Conservation (phyloP, 768 basidiomycete species). For the Porphyrellus cyaneotinctus region DNA sequence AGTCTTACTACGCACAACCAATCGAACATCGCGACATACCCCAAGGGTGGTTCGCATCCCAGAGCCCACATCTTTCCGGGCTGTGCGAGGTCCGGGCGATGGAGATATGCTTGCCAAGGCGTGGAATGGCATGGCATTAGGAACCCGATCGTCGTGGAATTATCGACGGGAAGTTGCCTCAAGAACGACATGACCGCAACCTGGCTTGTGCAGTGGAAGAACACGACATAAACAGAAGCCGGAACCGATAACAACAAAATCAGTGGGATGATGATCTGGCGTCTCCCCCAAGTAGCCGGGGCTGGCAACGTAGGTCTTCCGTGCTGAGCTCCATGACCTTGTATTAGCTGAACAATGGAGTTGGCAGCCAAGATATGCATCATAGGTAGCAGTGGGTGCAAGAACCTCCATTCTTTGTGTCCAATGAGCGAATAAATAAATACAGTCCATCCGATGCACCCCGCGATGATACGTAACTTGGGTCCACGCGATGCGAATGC, state of each 20-base stretch:
- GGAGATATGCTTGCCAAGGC: conserved; percentile 87
- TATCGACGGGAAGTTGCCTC: conserved; percentile 44
- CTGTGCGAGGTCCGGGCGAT: conserved; percentile 58
- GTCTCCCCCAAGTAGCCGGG: conserved; percentile 14
- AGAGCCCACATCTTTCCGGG: conserved; percentile 70
- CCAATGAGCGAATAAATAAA: conserved; percentile 71
- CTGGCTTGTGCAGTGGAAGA: conserved; percentile 78
- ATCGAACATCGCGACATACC: conserved; percentile 45
- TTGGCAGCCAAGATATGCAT: conserved; percentile 76
- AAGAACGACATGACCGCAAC: conserved; percentile 71
- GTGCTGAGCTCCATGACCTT: neutral
- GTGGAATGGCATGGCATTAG: conserved; percentile 98
- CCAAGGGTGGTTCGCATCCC: conserved; percentile 88
- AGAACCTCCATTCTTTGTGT: conserved; percentile 98
- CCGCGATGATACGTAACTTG: conserved; percentile 43
- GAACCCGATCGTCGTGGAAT: conserved; percentile 65
- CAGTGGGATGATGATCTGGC: conserved; percentile 29
- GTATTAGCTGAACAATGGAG: conserved; percentile 53
- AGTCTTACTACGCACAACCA: conserved; percentile 4
- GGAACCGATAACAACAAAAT: conserved; percentile 56
- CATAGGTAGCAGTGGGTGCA: conserved; percentile 86
- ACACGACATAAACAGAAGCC: conserved; percentile 61
- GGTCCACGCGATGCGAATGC: conserved; percentile 18
- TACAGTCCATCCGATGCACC: conserved; percentile 57
- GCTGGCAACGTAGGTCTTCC: neutral